Evolutionary conservation across 768 basidiomycete genomes (phyloP).

Genomic region (Suillus brevipes): DNA sequence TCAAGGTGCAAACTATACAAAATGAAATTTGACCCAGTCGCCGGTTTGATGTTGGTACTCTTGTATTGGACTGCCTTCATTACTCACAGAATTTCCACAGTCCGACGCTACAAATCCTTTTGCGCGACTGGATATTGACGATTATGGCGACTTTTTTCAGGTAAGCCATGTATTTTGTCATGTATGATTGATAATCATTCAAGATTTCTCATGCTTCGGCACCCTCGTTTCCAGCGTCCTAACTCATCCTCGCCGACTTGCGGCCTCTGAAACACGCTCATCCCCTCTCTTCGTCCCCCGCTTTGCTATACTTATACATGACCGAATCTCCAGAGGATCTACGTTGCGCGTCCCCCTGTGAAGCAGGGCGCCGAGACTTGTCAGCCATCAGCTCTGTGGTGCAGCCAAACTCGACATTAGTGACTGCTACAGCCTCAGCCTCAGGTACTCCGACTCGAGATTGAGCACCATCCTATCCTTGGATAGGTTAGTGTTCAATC

Average conservation of each 20-base stretch:
- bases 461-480: too few species aligned
- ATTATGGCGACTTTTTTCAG: background rate
- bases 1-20: background rate
- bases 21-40: background rate
- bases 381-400: background rate
- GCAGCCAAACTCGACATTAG: background rate
- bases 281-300: background rate
- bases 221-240: background rate
- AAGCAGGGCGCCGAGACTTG: background rate
- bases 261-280: too few species aligned
- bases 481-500: too few species aligned
- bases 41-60: background rate
- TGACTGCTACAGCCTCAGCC: background rate
- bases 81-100: background rate
- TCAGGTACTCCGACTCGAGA: too few species aligned
- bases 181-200: too few species aligned
- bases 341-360: background rate
- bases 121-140: background rate
- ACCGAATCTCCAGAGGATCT: background rate
- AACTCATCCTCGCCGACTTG: background rate
- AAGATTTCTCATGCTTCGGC: background rate
- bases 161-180: background rate
- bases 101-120: background rate
- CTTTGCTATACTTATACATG: background rate
- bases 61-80: background rate